Evolutionary conservation across 805 yeast genomes (phyloP), one percentile per base, ranked within the genome.

Genomic region (Ogataea siamensis): DNA sequence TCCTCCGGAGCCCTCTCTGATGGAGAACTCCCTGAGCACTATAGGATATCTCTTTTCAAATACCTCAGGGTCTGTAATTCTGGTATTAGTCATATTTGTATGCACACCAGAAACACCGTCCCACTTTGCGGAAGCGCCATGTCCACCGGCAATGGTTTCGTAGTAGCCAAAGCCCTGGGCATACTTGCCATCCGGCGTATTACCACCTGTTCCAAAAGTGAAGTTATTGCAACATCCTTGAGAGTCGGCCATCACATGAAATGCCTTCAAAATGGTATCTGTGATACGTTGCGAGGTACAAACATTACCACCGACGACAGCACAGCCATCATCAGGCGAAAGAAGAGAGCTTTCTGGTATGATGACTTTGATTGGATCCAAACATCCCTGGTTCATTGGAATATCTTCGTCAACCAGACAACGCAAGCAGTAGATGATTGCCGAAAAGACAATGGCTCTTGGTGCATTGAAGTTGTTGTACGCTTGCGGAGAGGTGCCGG

Each of bases 151-250:
- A 43, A 89, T 87, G 0, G 97, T 89, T 58, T 88, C 96, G 58
- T 88, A 88, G 59, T 88, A 88, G 0, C 96, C 96, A 60, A 87
- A 87, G 0, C 89, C 87, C 40, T 73, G 70, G 7, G 70, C 62
- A 60, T 71, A 67, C 44, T 76, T 53, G 55, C 80, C 66, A 62
- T 70, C 56, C 48, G 73, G 51, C 8, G 62, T 64, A 41, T 74
- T 73, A 32, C 87, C 91, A 45, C 82, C 86, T 18, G 74, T 76
- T 16, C 97, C 97, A 67, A 89, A 91, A 0, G 96, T 89, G 51
- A 91, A 77, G 63, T 91, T 93, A 63, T 93, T 91, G 60, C 96
- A 87, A 43, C 93, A 88, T 28, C 97, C 96, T 63, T 91, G 98
- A 1, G 97, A 88, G 48, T 88, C 96, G 2, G 97, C 97, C 67